Evolutionary conservation across 108 stramenopile species (phyloP), one percentile per base, ranked within the genome.

Genomic region (Cafeteria roenbergensis): DNA sequence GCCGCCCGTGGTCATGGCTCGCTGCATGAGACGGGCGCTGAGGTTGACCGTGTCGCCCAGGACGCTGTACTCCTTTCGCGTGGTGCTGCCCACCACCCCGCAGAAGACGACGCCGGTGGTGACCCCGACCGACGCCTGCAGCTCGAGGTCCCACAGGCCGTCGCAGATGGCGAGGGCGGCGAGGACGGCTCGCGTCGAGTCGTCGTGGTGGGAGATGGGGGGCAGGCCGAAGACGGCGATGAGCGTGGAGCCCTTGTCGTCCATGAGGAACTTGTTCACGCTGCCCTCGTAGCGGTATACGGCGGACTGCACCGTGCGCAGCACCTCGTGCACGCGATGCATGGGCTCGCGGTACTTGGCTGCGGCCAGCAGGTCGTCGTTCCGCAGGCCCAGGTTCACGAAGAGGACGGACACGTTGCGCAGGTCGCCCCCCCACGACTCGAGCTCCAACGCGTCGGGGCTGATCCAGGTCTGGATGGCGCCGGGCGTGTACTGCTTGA

Each of bases 201-300:
- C 79, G 57, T 84, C 77, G 14, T 71, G 70, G 72, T 78, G 72
- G 29, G 72, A 35, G 1, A 66, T 42, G n/a, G 79, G 79, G 4
- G 80, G 80, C 58, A 84, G 68, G 34, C 80, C 83, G 55, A 77
- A 84, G 52, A 76, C 75, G 1, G 76, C 83, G 51, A 84, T 84
- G n/a, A 79, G 55, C 30, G 79, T 79, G 29, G 67, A 67, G 24
- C 83, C 83, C 75, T 84, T 84, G 78, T 84, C 83, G 57, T 84
- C 83, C 33, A 82, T 73, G 36, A 84, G 73, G 52, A 84, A 84
- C 72, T 84, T 79, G 67, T 80, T 77, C 27, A 83, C 70, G 37
- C 67, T 55, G 36, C 80, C 80, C 57, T 81, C 80, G 51, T 81
- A 80, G 50, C 72, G 64, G 75, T 81, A 81, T 12, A 80, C 73